These are phyloP conservation scores for Smallanthus sonchifolius DNA, from an alignment of 129 eudicot species.

Conservation along the genomic window DNA sequence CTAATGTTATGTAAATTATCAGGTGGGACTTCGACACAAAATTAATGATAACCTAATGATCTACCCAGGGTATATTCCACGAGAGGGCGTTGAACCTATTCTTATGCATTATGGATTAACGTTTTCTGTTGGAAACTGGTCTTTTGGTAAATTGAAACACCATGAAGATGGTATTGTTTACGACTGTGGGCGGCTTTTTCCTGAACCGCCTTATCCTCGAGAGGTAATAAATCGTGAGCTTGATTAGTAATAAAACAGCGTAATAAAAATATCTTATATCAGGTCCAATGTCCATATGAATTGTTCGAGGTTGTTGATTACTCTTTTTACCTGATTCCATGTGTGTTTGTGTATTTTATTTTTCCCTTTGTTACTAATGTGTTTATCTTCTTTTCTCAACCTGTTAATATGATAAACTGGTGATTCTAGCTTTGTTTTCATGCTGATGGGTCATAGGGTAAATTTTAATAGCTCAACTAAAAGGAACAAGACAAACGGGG, in stretches of 20 bases:
- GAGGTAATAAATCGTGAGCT: constrained; percentile 52
- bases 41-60: constrained; percentile 90
- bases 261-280: neutral
- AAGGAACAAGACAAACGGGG: neutral
- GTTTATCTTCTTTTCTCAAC: neutral
- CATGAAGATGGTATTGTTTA: constrained; percentile 83
- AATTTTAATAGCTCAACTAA: neutral
- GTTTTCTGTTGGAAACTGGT: constrained; percentile 91
- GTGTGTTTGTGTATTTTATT: neutral
- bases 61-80: constrained; percentile 91
- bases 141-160: constrained; percentile 80
- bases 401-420: neutral
- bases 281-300: neutral
- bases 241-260: neutral
- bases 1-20: constrained; percentile 27
- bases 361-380: neutral
- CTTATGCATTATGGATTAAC: constrained; percentile 96
- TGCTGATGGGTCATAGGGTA: neutral
- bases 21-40: constrained; percentile 98
- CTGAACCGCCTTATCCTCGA: constrained; percentile 98
- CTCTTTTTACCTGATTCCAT: neutral
- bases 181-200: constrained; percentile 86
- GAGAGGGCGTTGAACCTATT: constrained; percentile 86
- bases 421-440: neutral
- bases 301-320: constrained; percentile 4